A percentile compares a stretch with the other conserved stretches of the same genome.
Conservation (phyloP, 768 basidiomycete species). For the Inosperma sp. region DNA sequence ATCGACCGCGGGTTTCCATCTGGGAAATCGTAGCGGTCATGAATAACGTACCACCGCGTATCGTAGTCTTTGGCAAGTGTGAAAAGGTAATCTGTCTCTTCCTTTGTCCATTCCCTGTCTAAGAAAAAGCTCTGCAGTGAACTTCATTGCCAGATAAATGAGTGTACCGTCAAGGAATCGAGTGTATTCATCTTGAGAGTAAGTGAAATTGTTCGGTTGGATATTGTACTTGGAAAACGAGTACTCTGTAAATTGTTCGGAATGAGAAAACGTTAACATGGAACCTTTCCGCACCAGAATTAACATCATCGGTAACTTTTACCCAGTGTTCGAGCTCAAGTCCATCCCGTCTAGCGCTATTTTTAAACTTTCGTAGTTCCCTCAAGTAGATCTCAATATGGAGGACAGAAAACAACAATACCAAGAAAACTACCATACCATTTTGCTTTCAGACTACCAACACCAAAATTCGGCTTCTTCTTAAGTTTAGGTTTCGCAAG, state of each 20-base stretch:
- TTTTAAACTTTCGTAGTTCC: constrained; percentile 73
- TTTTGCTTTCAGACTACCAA: constrained; percentile 49
- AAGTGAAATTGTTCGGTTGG: constrained; percentile 58
- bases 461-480: constrained; percentile 75
- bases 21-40: constrained; percentile 83
- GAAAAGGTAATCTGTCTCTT: constrained; percentile 94
- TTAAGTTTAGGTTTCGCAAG: constrained; percentile 80
- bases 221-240: constrained; percentile 81
- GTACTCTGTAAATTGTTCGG: constrained; percentile 48
- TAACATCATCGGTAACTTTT: constrained; percentile 53
- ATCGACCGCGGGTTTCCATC: constrained; percentile 51
- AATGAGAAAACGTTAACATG: background rate
- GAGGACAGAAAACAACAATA: background rate
- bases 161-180: constrained; percentile 66
- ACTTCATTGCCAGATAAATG: background rate
- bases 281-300: constrained; percentile 42
- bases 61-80: constrained; percentile 76
- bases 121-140: background rate
- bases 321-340: constrained; percentile 83
- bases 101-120: constrained; percentile 87
- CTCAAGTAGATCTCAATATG: constrained; percentile 34
- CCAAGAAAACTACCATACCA: constrained; percentile 47
- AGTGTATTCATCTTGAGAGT: constrained; percentile 85
- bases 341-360: constrained; percentile 60
- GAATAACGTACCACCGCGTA: constrained; percentile 81